phyloP scores from a whole-genome alignment of 345 rosid species.

The Litchi chinensis region DNA sequence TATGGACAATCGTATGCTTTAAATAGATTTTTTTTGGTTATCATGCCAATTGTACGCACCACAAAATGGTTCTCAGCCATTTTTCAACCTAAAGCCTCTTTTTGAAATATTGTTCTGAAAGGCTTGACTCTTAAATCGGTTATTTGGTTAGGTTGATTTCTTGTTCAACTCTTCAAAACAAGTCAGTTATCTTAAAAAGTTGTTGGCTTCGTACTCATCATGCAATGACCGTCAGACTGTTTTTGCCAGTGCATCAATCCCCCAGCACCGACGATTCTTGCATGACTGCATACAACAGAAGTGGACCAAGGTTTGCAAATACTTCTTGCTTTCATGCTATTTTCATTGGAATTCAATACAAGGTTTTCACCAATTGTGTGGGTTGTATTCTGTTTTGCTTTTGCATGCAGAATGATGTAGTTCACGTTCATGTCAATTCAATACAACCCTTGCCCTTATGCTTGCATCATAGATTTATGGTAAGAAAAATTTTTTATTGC shows the following conservation, averaged over 20 bases:
- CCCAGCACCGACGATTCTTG: conserved; percentile 81
- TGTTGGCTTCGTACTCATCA: conserved; percentile 72
- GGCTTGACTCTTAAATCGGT: background rate
- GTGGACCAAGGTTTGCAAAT: conserved; percentile 81
- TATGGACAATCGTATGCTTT: background rate
- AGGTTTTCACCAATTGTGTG: conserved; percentile 12
- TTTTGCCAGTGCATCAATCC: conserved; percentile 94
- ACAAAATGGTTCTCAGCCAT: background rate
- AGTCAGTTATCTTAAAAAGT: conserved; percentile 76
- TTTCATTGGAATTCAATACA: conserved; percentile 11
- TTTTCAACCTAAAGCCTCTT: background rate
- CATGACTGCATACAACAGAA: conserved; percentile 89
- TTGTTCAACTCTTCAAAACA: conserved; percentile 85
- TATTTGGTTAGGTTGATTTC: conserved; percentile 77
- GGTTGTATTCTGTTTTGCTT: conserved; percentile 20
- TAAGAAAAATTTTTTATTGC: conserved; percentile 31
- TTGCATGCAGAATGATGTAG: conserved; percentile 60
- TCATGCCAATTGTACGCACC: background rate
- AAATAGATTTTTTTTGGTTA: background rate
- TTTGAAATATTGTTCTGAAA: background rate
- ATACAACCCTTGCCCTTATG: conserved; percentile 75
- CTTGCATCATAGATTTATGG: conserved; percentile 71
- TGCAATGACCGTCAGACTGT: conserved; percentile 78
- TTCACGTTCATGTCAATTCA: conserved; percentile 74
- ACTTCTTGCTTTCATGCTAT: conserved; percentile 15